Base-by-base conservation (phyloP, 495 filamentous ascomycete species). In the Neurospora sp. region DNA sequence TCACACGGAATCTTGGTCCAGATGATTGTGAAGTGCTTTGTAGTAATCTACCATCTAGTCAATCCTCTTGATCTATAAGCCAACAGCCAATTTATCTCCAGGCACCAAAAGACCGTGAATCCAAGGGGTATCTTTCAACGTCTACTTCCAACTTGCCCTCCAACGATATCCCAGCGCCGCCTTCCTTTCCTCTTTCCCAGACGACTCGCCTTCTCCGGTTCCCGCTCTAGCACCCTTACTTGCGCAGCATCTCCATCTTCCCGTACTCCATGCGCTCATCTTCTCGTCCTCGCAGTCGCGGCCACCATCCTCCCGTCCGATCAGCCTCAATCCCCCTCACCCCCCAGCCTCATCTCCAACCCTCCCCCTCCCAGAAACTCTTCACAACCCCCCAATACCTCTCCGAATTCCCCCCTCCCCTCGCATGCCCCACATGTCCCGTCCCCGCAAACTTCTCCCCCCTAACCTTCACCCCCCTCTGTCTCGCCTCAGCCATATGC, bases 311-410 rank as follows among this genome's bases (percentile, higher is more conserved):
- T n/a, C n/a, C n/a, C 31, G 31, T 20, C 20, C 11, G 1, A 27
- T 4, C 0, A 22, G 46, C 41, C 48, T 2, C 27, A 31, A 31
- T 27, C 27, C 27, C 27, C 27, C 1, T 27, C 27, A 27, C 22
- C 20, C 31, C 16, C 18, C 18, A 48, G 0, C 42, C 44, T 40
- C 41, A 40, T 41, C 22, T 37, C 31, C 41, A 48, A 9, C 20
- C 40, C 68, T 38, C 38, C 59, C 77, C 80, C 42, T 82, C 76
- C 83, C 84, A 87, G 0, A 79, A 79, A 70, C 81, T 76, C 40
- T 61, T 76, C 12, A 84, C 76, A 48, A 80, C 73, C 8, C 70
- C 71, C 85, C 85, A 86, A 74, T 87, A 87, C 66, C 85, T 73
- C 72, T 74, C 73, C 74, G 74, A 69, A 69, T 85, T 80, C 11